phyloP scores from a whole-genome alignment of 805 yeast genomes.

The Wickerhamomyces pijperi region DNA sequence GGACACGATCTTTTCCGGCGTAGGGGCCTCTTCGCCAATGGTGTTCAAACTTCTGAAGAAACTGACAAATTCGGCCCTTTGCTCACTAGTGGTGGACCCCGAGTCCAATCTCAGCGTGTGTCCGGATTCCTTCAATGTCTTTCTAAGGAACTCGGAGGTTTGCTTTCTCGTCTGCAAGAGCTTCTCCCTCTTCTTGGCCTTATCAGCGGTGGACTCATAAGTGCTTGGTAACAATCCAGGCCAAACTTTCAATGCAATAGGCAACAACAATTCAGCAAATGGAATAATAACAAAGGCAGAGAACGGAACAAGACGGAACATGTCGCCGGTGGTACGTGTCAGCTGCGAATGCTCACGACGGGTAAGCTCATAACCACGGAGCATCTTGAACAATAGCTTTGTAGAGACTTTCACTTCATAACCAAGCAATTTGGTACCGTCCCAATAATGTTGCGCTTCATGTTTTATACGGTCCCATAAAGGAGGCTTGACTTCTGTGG shows the following conservation, averaged over 20 bases:
- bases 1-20: constrained; percentile 58
- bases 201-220: constrained; percentile 56
- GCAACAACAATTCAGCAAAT: constrained; percentile 85
- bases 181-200: constrained; percentile 42
- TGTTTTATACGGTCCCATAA: constrained; percentile 82
- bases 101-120: constrained; percentile 58
- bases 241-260: constrained; percentile 83
- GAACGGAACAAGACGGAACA: constrained; percentile 84
- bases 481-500: constrained; percentile 33
- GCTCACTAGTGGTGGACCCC: constrained; percentile 59
- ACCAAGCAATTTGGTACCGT: constrained; percentile 88
- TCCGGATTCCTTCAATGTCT: constrained; percentile 60
- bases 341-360: constrained; percentile 86
- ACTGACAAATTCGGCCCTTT: constrained; percentile 56
- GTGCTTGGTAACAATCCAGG: constrained; percentile 93
- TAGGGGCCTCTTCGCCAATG: constrained; percentile 46
- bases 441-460: constrained; percentile 88
- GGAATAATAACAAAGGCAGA: constrained; percentile 85
- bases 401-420: constrained; percentile 79
- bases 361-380: constrained; percentile 82
- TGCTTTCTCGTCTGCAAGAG: constrained; percentile 53
- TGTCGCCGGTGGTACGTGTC: constrained; percentile 77
- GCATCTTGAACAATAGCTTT: constrained; percentile 68
- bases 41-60: constrained; percentile 68
- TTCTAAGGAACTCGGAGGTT: constrained; percentile 50